Base-by-base conservation (phyloP, 495 filamentous ascomycete species). In the Rhypophila decipiens region DNA sequence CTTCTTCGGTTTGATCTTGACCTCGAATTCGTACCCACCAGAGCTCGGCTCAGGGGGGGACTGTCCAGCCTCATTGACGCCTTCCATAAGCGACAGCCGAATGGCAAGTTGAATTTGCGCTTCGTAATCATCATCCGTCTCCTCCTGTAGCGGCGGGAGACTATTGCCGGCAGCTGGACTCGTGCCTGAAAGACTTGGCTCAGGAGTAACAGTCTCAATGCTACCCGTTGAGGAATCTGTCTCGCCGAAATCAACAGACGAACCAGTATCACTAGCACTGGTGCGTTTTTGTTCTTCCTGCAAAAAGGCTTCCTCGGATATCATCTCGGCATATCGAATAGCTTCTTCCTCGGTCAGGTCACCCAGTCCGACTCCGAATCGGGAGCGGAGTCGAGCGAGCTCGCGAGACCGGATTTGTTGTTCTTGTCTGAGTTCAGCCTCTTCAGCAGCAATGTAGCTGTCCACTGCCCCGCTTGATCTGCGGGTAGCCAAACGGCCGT, bases 311-410 rank as follows among this genome's bases (percentile, higher is more conserved):
- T 98, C 94, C 55, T 91, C 77, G 39, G 88, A 95, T 17, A 98
- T 67, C 72, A 97, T 78, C 44, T 84, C 81, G 2, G 91, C 93
- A 63, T 97, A 98, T 11, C 82, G 85, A 24, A 98, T 52, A 34
- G 91, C 79, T 57, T 98, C 89, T 50, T 96, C 90, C 58, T 96
- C 90, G 42, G 71, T 88, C 15, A 90, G 70, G 11, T 86, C 88
- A 9, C 85, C 77, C 3, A 93, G 62, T 46, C 90, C 88, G 12
- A 89, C 72, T 8, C 88, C 88, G 53, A 96, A 94, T 29, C 94
- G 79, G 20, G 79, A 80, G 13, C 80, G 84, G 29, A 95, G 74
- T 29, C 78, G 76, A 51, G 88, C 81, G 44, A 83, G 77, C 31
- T 79, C 76, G 19, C 76, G 70, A 18, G 64, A 59, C 49, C 67